A percentile compares a stretch with the other conserved stretches of the same genome.
Evolutionary conservation across 2,329 filamentous ascomycete species (phyloP).

Genomic region (Dothideomycetes sp.): DNA sequence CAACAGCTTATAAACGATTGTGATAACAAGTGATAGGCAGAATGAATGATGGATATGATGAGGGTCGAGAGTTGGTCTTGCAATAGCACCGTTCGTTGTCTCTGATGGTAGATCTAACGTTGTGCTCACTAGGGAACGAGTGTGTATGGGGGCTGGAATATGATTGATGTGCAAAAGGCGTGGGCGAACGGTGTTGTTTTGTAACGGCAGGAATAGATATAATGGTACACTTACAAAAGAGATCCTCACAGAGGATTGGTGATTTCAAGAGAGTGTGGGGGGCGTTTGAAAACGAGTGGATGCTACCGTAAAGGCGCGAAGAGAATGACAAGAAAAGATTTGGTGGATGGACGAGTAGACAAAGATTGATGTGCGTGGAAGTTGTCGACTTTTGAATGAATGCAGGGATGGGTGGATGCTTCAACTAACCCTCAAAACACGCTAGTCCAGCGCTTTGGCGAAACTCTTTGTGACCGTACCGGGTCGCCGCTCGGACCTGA

Average conservation of each 20-base stretch:
- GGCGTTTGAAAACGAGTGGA: conserved; percentile 13
- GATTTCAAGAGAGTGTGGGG: conserved; percentile 10
- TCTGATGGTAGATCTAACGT: conserved; percentile 2
- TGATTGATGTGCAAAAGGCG: conserved; percentile 14
- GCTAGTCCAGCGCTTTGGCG: conserved; percentile 8
- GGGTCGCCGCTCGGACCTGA: conserved; percentile 3
- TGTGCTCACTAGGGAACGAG: conserved; percentile 11
- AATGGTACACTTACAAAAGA: conserved; percentile 14
- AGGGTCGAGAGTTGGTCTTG: conserved; percentile 11
- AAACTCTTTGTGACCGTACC: conserved; percentile 9
- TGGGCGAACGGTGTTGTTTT: conserved; percentile 11
- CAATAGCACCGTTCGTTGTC: conserved; percentile 12
- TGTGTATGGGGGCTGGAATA: conserved; percentile 8
- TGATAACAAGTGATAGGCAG: conserved; percentile 4
- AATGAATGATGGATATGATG: conserved; percentile 4
- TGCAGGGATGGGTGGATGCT: conserved; percentile 4
- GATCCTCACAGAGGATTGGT: conserved; percentile 15
- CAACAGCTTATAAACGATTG: conserved; percentile 13
- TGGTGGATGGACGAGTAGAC: conserved; percentile 10
- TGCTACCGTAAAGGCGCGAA: conserved; percentile 16
- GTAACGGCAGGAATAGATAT: background rate
- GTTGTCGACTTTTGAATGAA: conserved; percentile 13
- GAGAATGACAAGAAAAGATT: conserved; percentile 17
- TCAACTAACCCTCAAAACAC: no score
- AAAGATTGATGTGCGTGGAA: conserved; percentile 11